Evolutionary conservation across 352 stramenopile species (phyloP).

Genomic region (Phytophthora macrochlamydospora): DNA sequence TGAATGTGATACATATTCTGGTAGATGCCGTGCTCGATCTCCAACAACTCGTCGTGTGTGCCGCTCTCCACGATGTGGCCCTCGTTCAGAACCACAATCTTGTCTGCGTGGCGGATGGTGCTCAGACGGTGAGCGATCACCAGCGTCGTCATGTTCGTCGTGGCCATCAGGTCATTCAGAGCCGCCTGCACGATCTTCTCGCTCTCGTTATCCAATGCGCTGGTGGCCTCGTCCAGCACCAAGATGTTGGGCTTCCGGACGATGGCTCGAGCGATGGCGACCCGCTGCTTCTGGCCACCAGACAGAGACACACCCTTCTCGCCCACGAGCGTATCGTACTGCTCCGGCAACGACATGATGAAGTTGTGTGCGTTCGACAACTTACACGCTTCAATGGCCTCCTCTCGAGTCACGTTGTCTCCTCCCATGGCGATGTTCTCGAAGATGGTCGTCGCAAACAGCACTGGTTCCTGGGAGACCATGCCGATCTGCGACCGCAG

Average conservation of each 20-base stretch:
- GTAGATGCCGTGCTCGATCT: neutral
- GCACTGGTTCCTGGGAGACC: conserved; percentile 76
- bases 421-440: conserved; percentile 88
- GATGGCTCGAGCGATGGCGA: conserved; percentile 50
- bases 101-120: conserved; percentile 54
- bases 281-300: conserved; percentile 57
- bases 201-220: conserved; percentile 40
- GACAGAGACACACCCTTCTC: conserved; percentile 55
- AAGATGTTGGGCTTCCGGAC: conserved; percentile 52
- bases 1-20: neutral
- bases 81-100: conserved; percentile 41
- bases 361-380: conserved; percentile 88
- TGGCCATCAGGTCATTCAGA: conserved; percentile 40
- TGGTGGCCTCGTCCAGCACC: conserved; percentile 56
- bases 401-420: conserved; percentile 45
- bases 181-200: conserved; percentile 39
- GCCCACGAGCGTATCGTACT: conserved; percentile 83
- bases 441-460: conserved; percentile 81
- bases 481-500: conserved; percentile 61
- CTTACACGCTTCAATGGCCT: conserved; percentile 80
- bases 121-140: conserved; percentile 59
- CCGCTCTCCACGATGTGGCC: conserved; percentile 42
- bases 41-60: neutral
- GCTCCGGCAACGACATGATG: conserved; percentile 83
- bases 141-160: conserved; percentile 61